Percentiles rank a stretch among this genome's conserved stretches.
Evolutionary conservation across 345 rosid species (phyloP).

Genomic region (Abelmoschus esculentus): DNA sequence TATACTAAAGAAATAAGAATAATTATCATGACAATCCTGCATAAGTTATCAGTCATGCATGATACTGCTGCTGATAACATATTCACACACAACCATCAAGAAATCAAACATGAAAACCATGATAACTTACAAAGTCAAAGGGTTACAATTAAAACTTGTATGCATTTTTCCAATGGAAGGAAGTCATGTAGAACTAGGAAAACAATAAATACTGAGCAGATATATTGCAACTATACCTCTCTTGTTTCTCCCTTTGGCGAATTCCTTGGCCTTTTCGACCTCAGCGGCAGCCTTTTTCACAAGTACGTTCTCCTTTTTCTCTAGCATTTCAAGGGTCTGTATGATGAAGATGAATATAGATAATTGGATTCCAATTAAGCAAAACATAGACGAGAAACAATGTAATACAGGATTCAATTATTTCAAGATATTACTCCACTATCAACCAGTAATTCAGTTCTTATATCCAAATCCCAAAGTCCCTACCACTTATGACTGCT

Average conservation of each 20-base stretch:
- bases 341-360: neutral
- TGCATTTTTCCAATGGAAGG: no score
- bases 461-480: neutral
- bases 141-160: no score
- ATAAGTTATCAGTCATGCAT: neutral
- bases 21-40: neutral
- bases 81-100: neutral
- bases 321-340: constrained; percentile 87
- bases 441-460: neutral
- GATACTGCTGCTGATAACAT: neutral
- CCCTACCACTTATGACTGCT: no score
- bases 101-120: no score
- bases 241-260: constrained; percentile 50
- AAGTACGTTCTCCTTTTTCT: constrained; percentile 85
- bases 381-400: neutral
- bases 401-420: neutral
- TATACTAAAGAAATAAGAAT: neutral
- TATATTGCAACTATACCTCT: constrained; percentile 31
- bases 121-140: neutral
- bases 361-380: neutral
- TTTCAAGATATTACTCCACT: neutral
- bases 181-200: no score
- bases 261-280: constrained; percentile 67
- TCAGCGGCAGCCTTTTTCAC: constrained; percentile 58
- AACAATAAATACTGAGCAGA: neutral